Base-by-base conservation (phyloP, 306 rosid species). In the Cucurbita maxima region DNA sequence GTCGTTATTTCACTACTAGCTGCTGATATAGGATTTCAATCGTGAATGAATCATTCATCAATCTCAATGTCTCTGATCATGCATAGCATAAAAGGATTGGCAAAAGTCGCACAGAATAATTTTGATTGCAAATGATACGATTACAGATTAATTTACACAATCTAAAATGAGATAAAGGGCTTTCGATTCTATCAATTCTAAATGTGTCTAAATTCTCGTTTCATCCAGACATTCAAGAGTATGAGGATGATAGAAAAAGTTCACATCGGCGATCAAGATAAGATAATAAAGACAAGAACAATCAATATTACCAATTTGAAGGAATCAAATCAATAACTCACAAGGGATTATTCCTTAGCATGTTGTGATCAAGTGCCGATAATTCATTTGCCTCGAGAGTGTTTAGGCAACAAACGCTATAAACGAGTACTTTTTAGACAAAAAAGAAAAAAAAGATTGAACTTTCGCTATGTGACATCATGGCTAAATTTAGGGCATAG, bases 181-280 rank as follows among this genome's bases (percentile, higher is more conserved):
- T 16, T 16, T 52, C 3, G n/a, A n/a, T n/a, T 52, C 20, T 20
- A 52, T 6, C 40, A 58, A 22, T 58, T 58, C 8, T 25, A 58
- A 5, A 25, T 4, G 63, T 20, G 15, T 22, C 6, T 22, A 57
- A 11, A 19, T 87, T 92, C 82, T 92, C 98, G 84, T 92, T 81
- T 92, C 90, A 83, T 90, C 98, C 19, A 90, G 86, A 96, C 88
- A 88, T 82, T 90, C 96, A 60, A 92, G 96, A 1, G 96, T 90
- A 96, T 88, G 80, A 72, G 79, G 25, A 45, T 52, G 44, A 18
- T 57, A 51, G 58, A 62, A 71, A 50, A 37, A 37, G 69, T 61
- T 48, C 53, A 2, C 60, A 3, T 18, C 60, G 20, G 19, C 6
- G 20, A 52, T 52, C 57, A 52, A 52, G 22, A 52, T 52, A n/a